Base-by-base conservation (phyloP, 352 stramenopile species). In the Phytophthora brassicae region DNA sequence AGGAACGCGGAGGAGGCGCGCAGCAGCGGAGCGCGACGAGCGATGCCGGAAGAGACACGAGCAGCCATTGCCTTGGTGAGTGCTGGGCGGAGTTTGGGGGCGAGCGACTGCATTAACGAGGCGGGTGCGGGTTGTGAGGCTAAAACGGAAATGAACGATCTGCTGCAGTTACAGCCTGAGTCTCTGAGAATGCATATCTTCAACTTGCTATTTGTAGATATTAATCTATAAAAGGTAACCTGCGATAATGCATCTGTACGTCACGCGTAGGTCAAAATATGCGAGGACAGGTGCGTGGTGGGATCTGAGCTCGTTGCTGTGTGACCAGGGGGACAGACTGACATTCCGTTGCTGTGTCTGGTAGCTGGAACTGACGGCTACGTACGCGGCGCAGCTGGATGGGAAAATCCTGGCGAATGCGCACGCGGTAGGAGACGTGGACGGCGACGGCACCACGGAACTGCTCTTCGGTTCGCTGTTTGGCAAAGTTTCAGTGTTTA, bases 351-450 rank as follows among this genome's bases (percentile, higher is more conserved):
- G 23, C 13, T 29, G n/a, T 31, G 11, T 42, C 3, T 39, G 26
- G 14, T 61, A 92, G 81, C 62, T 92, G 26, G 81, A 92, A 64
- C 65, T 92, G 41, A 75, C 83, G 19, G 81, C 83, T 44, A 82
- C 77, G 31, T 88, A 81, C 41, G 58, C 72, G 50, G 61, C 69
- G 55, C 74, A 89, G 43, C 66, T 92, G 56, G 81, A 86, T 35
- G 81, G 66, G 26, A 86, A 89, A 55, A 75, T 92, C 29, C 56
- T 94, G 56, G 69, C 77, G 20, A 92, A 92, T 68, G 85, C 85
- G 39, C 66, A 81, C 47, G 79, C 81, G 6, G 68, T 79, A 29
- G 85, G 70, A 14, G 79, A 94, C 63, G 66, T 91, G 22, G 79
- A 90, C 33, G 80, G 75, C 49, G 81, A 92, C 58, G 80, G 81